phyloP scores from a whole-genome alignment of 2,329 filamentous ascomycete species.

The Aspergillus sp. region DNA sequence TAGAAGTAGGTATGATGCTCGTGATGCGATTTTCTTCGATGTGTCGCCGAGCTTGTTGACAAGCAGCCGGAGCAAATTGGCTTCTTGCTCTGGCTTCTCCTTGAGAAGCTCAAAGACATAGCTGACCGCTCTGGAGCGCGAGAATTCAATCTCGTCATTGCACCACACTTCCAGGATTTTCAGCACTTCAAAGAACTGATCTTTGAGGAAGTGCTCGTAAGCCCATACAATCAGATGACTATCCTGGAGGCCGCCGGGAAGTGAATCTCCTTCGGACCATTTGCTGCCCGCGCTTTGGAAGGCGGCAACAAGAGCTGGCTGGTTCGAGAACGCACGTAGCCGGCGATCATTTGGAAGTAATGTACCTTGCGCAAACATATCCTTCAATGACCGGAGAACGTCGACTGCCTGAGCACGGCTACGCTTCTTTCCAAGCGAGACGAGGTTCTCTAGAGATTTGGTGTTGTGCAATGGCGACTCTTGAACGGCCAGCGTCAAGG shows the following conservation, averaged over 20 bases:
- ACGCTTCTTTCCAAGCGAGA: conserved; percentile 84
- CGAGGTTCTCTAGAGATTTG: conserved; percentile 81
- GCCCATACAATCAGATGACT: conserved; percentile 82
- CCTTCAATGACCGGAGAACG: conserved; percentile 88
- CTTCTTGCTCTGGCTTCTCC: conserved; percentile 96
- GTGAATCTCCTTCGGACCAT: conserved; percentile 68
- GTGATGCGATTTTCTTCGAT: conserved; percentile 91
- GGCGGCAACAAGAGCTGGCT: conserved; percentile 72
- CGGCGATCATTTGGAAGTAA: conserved; percentile 81
- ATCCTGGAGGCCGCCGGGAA: conserved; percentile 73
- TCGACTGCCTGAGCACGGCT: conserved; percentile 90
- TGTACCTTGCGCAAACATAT: conserved; percentile 86
- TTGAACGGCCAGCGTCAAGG: conserved; percentile 88
- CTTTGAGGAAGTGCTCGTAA: conserved; percentile 94
- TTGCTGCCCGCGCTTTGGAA: conserved; percentile 62
- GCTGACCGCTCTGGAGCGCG: conserved; percentile 80
- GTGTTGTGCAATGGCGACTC: conserved; percentile 93
- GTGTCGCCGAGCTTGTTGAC: conserved; percentile 97
- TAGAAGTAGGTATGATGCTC: conserved; percentile 88
- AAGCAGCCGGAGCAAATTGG: conserved; percentile 83
- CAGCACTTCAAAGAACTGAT: conserved; percentile 87
- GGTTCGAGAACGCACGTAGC: conserved; percentile 73
- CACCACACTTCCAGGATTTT: conserved; percentile 92
- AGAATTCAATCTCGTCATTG: conserved; percentile 92
- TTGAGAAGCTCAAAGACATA: conserved; percentile 90